phyloP scores from a whole-genome alignment of 371 early-diverging fungal genomes.

The Rhizopus sp. region DNA sequence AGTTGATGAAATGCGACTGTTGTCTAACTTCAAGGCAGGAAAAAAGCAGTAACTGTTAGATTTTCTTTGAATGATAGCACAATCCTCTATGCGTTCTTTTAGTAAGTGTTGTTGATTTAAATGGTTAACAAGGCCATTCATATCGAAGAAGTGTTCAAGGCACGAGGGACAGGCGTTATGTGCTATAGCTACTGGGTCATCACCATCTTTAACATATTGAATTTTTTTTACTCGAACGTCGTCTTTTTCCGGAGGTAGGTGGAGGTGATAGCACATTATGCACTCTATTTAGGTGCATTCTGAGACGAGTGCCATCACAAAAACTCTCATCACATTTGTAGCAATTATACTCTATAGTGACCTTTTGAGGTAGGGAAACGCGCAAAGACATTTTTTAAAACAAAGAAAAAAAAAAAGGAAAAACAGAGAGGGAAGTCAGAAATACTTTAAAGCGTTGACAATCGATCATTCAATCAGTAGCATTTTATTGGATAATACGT shows the following conservation, averaged over 20 bases:
- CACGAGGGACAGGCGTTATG: neutral
- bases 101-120: neutral
- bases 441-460: too few species aligned
- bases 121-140: neutral
- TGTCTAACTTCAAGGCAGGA: neutral
- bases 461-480: too few species aligned
- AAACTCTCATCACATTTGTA: too few species aligned
- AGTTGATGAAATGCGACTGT: neutral
- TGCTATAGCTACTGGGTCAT: neutral
- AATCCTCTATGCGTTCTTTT: neutral
- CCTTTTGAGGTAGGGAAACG: too few species aligned
- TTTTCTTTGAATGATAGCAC: constrained; percentile 1
- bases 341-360: too few species aligned
- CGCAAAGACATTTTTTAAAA: too few species aligned
- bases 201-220: neutral
- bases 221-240: neutral
- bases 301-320: neutral
- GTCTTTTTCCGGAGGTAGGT: neutral
- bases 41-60: neutral
- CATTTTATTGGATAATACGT: too few species aligned
- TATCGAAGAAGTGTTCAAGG: neutral
- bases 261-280: neutral
- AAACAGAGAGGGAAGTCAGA: too few species aligned
- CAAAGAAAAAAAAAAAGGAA: too few species aligned
- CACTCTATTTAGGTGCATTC: neutral